Conservation (phyloP, 192 early-diverging fungal species). For the Dissophora ornata region DNA sequence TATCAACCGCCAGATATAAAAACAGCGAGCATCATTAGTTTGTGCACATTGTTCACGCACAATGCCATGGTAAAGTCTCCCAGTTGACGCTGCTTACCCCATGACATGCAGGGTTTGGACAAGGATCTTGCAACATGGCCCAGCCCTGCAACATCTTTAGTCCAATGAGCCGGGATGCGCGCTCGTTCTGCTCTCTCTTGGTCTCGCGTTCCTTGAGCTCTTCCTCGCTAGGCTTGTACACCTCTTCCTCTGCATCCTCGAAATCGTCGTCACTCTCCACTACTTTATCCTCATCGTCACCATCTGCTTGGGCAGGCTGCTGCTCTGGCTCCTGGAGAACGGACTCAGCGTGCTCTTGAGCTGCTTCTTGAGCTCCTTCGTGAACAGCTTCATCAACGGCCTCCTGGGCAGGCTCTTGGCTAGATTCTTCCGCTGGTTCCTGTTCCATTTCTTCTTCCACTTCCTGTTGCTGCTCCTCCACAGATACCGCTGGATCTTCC, state of each 20-base stretch:
- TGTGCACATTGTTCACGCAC: too few relatives aligned
- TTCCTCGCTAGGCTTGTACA: constrained; percentile 44
- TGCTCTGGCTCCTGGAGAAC: too few relatives aligned
- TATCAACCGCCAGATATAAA: constrained; percentile 4
- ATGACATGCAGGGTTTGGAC: constrained; percentile 60
- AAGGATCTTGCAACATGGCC: constrained; percentile 68
- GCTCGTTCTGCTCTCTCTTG: constrained; percentile 60
- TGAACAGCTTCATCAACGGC: neutral
- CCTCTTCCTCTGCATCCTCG: constrained; percentile 48
- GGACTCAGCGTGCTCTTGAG: constrained; percentile 7
- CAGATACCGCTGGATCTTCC: neutral
- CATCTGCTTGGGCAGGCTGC: neutral
- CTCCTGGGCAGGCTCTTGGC: neutral
- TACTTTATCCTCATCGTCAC: constrained; percentile 28
- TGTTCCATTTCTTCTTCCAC: constrained; percentile 9
- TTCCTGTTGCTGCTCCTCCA: neutral
- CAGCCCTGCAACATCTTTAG: constrained; percentile 68
- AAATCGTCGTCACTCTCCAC: constrained; percentile 50
- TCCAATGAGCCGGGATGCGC: constrained; percentile 64
- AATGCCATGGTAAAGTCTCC: too few relatives aligned
- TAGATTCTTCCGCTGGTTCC: constrained; percentile 1
- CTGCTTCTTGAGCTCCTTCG: constrained; percentile 1
- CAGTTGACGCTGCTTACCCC: too few relatives aligned
- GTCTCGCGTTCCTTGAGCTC: constrained; percentile 35
- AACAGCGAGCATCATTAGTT: too few relatives aligned